phyloP scores from a whole-genome alignment of 2,329 filamentous ascomycete genomes.

The Emergomyces orientalis region DNA sequence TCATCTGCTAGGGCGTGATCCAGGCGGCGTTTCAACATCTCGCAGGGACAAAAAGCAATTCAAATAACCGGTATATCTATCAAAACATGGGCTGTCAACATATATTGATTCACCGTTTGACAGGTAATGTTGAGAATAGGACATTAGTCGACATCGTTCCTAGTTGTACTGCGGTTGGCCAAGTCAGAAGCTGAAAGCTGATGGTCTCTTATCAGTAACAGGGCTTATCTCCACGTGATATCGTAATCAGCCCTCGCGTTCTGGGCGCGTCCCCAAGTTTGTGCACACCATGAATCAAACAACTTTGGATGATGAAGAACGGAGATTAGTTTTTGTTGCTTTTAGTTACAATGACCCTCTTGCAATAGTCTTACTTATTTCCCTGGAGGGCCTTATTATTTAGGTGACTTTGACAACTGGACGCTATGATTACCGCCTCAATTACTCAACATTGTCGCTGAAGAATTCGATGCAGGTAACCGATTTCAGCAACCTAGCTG shows the following conservation, averaged over 20 bases:
- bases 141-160: too few species aligned
- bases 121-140: neutral
- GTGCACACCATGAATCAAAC: neutral
- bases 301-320: neutral
- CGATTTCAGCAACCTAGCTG: slow-evolving; percentile 3
- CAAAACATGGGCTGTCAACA: neutral
- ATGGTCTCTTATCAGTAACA: too few species aligned
- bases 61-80: neutral
- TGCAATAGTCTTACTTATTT: neutral
- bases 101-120: neutral
- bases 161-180: too few species aligned
- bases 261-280: neutral
- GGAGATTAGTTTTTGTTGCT: neutral
- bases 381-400: neutral
- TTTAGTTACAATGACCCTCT: neutral
- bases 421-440: neutral
- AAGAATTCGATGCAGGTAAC: neutral
- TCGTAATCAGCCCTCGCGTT: neutral
- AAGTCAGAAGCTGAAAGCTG: too few species aligned
- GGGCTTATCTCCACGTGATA: neutral
- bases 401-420: neutral
- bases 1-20: slow-evolving; percentile 7
- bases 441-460: neutral
- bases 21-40: slow-evolving; percentile 15
- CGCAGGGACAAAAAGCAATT: neutral